Base-by-base conservation (phyloP, 2,329 filamentous ascomycete species). In the Apiospora saccharicola region DNA sequence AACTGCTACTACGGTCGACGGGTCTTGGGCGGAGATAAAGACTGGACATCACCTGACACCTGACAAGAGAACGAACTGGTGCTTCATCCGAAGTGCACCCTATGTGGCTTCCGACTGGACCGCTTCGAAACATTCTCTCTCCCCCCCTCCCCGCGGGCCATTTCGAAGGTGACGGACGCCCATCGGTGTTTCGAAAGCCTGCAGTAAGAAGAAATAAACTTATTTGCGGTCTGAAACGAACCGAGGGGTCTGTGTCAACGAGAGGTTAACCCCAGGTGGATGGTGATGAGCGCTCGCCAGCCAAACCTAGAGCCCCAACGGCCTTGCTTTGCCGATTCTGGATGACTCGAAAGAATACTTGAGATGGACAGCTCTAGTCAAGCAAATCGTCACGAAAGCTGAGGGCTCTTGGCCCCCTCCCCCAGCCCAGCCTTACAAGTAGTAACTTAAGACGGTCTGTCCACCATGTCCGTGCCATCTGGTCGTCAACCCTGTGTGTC, bases 141-240 rank as follows among this genome's bases (percentile, higher is more conserved):
- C 26, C 26, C 16, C 44, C 44, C n/a, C 49, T 4, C 26, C 16
- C 44, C 44, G 10, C 49, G 19, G 46, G 12, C 3, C n/a, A 49
- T 14, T 3, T 51, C n/a, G 12, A 26, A 8, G 26, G n/a, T 26
- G 49, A 24, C n/a, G n/a, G 24, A 30, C n/a, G 34, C 34, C 34
- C n/a, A 64, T 7, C 19, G 7, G 46, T n/a, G 46, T 49, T n/a
- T n/a, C 4, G 19, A n/a, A 19, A 10, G 19, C 46, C n/a, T n/a
- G n/a, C n/a, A n/a, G n/a, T n/a, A n/a, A 49, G 46, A n/a, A 12
- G 16, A 53, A 34, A 61, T 64, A 64, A 64, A 64, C 34, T 41
- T 41, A 24, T 64, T 10, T 6, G 4, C 57, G 14, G 22, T 41
- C 2, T 64, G 57, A 64, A 64, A 64, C 57, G 8, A 22, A 22